phyloP scores from a whole-genome alignment of 192 early-diverging fungal species.

The Haplosporangium gracile region DNA sequence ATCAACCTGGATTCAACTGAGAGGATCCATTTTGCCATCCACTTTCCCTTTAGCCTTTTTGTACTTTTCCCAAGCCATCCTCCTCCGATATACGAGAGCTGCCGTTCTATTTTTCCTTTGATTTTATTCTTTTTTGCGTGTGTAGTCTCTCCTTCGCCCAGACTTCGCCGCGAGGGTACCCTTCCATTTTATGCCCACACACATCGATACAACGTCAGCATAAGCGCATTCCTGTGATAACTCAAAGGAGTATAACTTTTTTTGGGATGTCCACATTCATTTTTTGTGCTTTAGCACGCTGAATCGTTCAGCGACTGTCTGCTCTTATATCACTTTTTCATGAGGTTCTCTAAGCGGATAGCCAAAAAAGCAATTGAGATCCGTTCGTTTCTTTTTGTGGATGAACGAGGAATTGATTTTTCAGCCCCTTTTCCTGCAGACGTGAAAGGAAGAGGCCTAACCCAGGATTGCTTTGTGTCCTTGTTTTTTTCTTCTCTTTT shows the following conservation, averaged over 20 bases:
- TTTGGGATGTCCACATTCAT: background rate
- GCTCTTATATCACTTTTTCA: background rate
- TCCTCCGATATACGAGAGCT: background rate
- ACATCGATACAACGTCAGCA: background rate
- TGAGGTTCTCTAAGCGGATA: background rate
- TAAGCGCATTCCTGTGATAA: background rate
- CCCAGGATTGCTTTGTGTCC: background rate
- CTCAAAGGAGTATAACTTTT: background rate
- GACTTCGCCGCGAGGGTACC: constrained; percentile 8
- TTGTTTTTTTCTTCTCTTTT: background rate
- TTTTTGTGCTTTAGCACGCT: background rate
- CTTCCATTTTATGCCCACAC: background rate
- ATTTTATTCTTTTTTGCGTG: background rate
- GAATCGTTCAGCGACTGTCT: background rate
- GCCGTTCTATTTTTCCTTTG: background rate
- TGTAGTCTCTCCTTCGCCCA: background rate
- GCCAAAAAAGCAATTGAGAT: constrained; percentile 7
- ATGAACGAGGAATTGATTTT: background rate
- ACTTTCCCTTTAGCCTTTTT: background rate
- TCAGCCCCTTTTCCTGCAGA: constrained; percentile 6
- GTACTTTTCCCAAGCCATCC: background rate
- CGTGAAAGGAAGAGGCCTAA: background rate
- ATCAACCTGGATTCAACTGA: background rate
- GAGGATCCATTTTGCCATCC: background rate
- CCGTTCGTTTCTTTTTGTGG: background rate